Base-by-base conservation (phyloP, 176 grass and related monocot genomes). In the Oryza meridionalis region DNA sequence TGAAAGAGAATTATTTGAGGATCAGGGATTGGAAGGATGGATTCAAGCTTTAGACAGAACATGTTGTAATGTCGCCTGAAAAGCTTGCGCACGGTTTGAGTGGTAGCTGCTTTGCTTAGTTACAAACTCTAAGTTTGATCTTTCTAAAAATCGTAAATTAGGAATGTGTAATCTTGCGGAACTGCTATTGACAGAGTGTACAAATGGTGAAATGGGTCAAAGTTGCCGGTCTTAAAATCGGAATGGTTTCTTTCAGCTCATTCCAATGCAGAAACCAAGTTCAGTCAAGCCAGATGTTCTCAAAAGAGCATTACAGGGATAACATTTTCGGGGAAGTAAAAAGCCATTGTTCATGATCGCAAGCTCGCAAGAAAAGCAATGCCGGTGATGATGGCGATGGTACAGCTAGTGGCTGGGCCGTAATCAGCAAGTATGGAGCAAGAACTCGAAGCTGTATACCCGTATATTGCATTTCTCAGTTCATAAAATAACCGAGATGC, bases 311-410 rank as follows among this genome's bases (percentile, higher is more conserved):
- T 2, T 75, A 24, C n/a, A 6, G 6, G 72, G 26, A 22, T 51
- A 78, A 72, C 47, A 55, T 65, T 55, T 80, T 87, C 45, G 70
- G 89, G 84, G 70, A 87, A 78, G 50, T 50, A 84, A 84, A 90
- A 87, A 76, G 76, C 40, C 55, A 13, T 3, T 3, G 79, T 42
- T 72, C 89, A 87, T 87, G 40, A 83, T 86, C 42, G 70, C 80
- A 24, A 78, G 82, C 62, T 50, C 16, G 69, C 83, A 81, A 72
- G 59, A 80, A 75, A 90, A 72, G 72, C 33, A 58, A 82, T 22
- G 32, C 67, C 9, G 37, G 73, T 72, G 83, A 86, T 90, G 83
- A 86, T 67, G 67, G 26, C 16, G 62, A 66, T 58, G 66, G 69
- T 49, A 75, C 87, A 74, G 22, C 72, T 37, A n/a, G 72, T 67